Conservation (phyloP, 2,329 filamentous ascomycete genomes). For the Botrytis byssoidea region DNA sequence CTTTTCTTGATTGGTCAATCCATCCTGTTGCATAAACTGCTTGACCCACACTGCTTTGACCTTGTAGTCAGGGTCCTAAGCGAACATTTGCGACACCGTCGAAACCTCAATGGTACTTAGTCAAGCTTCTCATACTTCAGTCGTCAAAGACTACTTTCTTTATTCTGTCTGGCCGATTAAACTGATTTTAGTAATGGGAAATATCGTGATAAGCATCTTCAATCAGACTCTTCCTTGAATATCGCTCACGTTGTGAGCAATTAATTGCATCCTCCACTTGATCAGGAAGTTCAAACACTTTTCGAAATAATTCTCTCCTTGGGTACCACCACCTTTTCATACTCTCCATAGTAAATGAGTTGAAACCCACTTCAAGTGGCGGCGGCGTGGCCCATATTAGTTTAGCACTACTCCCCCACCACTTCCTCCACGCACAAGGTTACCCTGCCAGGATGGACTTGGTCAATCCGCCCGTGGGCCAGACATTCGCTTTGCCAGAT, state of each 20-base stretch:
- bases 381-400: constrained; percentile 22
- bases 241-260: not conserved
- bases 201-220: not conserved
- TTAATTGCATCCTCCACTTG: constrained; percentile 11
- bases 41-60: constrained; percentile 23
- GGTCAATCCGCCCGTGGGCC: constrained; percentile 34
- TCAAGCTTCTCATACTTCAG: constrained; percentile 29
- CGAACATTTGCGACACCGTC: constrained; percentile 37
- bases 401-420: constrained; percentile 22
- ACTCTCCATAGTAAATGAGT: constrained; percentile 18
- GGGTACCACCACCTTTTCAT: constrained; percentile 7
- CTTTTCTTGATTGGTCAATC: not conserved
- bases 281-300: not conserved
- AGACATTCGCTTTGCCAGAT: constrained; percentile 18
- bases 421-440: constrained; percentile 17
- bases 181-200: not conserved
- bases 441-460: constrained; percentile 27
- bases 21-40: constrained; percentile 28
- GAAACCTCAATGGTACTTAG: constrained; percentile 36
- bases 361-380: constrained; percentile 29
- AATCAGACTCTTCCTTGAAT: not conserved
- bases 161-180: constrained; percentile 11
- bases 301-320: not conserved
- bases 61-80: constrained; percentile 26
- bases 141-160: constrained; percentile 23